Base-by-base conservation (phyloP, 2,329 filamentous ascomycete species). In the Hypocrella siamensis region DNA sequence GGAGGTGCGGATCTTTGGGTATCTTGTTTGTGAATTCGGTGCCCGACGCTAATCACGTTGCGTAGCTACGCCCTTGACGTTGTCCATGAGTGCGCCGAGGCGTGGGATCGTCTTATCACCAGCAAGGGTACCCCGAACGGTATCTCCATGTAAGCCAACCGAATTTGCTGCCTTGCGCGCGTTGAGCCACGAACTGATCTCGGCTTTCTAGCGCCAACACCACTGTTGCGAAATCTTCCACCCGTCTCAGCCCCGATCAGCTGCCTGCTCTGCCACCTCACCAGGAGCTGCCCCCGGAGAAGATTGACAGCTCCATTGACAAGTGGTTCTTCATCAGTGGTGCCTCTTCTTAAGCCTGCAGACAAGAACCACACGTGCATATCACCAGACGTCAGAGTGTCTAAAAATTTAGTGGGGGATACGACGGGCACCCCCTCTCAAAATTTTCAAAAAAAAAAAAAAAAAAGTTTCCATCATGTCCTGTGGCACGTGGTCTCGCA, bases 301-400 rank as follows among this genome's bases (percentile, higher is more conserved):
- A 88, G 52, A 93, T 98, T 48, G 90, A 98, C 56, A 72, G 75
- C 56, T 92, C 79, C 61, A 93, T 96, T 54, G 90, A 98, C 75
- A 98, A 98, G 77, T 98, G 90, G 90, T 98, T 98, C 80, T 98
- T 96, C 76, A 98, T 98, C 63, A 93, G 85, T 58, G 90, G 90
- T 61, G 90, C 90, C 54, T 83, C 85, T 47, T 69, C 79, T 48
- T 88, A 81, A 65, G 18, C 19, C 12, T 18, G 4, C 16, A 18
- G 18, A 12, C n/a, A n/a, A n/a, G n/a, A n/a, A 17, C 16, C 10
- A 15, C 29, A 21, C 9, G 28, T 14, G 21, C 16, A 28, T n/a
- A n/a, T n/a, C n/a, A n/a, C n/a, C n/a, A n/a, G n/a, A n/a, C n/a
- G n/a, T n/a, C n/a, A n/a, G n/a, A 33, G 37, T 11, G 21, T 26